Evolutionary conservation across 2,329 filamentous ascomycete species (phyloP), one percentile per base, ranked within the genome.

Genomic region (Xylariaceae sp.): DNA sequence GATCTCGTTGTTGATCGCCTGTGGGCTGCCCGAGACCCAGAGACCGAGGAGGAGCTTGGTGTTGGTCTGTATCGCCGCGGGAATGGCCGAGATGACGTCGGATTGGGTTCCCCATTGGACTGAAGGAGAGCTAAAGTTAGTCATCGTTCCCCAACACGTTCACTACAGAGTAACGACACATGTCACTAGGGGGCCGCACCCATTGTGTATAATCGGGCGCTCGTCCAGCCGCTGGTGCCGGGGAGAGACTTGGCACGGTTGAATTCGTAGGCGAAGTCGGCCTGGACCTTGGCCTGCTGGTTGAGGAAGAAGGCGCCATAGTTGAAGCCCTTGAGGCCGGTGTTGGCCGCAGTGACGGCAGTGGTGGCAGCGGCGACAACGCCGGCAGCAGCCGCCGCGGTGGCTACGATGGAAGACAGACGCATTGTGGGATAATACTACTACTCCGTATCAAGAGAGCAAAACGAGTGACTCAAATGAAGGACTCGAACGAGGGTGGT

Each of bases 51-150:
- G 65, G 21, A 78, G 61, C 40, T 66, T 62, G 1, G 68, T 70
- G 13, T 70, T 66, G 9, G 69, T 70, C 24, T 60, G 58, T 31
- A 73, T 59, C 17, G 74, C 73, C 6, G 74, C 75, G 60, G 82
- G 82, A 62, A 85, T 70, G 23, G 85, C 85, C 59, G 81, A 69
- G 54, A 88, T 60, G 15, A 84, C 83, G 59, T 87, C 42, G 38
- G 41, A 54, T 29, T 52, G 34, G 2, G 55, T 60, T 43, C 53
- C 52, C 53, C 53, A 57, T 50, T 60, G 55, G 39, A 61, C 57
- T 60, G 35, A 17, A 24, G 3, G 31, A 6, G 28, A n/a, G 5
- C n/a, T n/a, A n/a, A 16, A 8, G 31, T 53, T 43, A 50, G 48
- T 28, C 26, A 3, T 30, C 17, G 31, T 27, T 14, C n/a, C 31